Evolutionary conservation across 2,329 filamentous ascomycete species (phyloP).

Genomic region (Botrytis aclada): DNA sequence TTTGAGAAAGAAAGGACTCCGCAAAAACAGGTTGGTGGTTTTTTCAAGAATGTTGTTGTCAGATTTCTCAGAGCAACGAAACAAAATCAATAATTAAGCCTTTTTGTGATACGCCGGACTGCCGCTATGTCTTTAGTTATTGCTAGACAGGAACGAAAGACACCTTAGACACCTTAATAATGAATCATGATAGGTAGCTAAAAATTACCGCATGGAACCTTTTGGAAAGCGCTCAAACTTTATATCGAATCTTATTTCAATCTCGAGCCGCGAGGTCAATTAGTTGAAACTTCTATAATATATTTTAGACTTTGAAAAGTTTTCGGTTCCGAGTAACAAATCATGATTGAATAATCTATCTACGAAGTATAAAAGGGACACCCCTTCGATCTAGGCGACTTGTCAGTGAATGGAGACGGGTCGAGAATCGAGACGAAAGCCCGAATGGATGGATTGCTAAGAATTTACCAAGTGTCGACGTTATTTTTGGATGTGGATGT

Average conservation of each 20-base stretch:
- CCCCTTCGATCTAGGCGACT: background rate
- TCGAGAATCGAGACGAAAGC: background rate
- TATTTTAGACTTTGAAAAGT: background rate
- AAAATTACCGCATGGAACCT: background rate
- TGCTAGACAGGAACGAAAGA: background rate
- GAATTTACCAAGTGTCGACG: background rate
- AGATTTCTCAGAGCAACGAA: background rate
- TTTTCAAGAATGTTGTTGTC: background rate
- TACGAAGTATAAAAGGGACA: background rate
- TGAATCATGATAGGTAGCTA: background rate
- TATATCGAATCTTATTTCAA: background rate
- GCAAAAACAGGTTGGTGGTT: background rate
- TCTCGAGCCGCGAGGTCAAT: background rate
- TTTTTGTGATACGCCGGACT: background rate
- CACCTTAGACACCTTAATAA: background rate
- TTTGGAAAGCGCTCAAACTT: background rate
- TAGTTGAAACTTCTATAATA: background rate
- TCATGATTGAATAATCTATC: background rate
- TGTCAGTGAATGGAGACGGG: background rate
- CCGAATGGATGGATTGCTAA: background rate
- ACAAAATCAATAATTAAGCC: background rate
- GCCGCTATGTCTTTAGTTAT: background rate
- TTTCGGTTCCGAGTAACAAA: background rate
- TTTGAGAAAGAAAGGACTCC: background rate
- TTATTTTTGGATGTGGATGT: conserved; percentile 7